Conservation (phyloP, 2,329 filamentous ascomycete species). For the Trichocomaceae sp. region DNA sequence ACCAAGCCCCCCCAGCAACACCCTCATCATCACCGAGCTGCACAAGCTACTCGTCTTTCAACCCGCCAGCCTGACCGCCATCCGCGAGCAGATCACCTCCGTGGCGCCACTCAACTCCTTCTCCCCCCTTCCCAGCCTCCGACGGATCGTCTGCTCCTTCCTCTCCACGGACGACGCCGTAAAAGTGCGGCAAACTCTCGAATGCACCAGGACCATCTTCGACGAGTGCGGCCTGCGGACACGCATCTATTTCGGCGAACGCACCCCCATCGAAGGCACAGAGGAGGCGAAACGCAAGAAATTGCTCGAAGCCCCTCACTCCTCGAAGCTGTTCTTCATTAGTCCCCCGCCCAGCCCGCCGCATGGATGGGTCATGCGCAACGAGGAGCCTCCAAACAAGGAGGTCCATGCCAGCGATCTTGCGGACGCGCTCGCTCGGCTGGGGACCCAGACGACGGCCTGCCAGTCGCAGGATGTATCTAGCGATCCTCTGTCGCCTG, state of each 20-base stretch:
- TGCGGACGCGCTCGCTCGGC: constrained; percentile 48
- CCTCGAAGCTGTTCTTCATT: constrained; percentile 61
- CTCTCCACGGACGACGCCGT: constrained; percentile 37
- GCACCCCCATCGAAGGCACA: constrained; percentile 40
- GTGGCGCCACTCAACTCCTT: constrained; percentile 44
- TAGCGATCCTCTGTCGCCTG: constrained; percentile 28
- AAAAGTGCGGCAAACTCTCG: constrained; percentile 38
- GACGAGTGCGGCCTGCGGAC: constrained; percentile 23
- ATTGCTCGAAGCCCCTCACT: constrained; percentile 51
- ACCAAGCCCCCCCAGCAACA: constrained; percentile 45
- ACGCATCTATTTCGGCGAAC: constrained; percentile 49
- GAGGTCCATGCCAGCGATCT: constrained; percentile 59
- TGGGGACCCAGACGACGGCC: constrained; percentile 36
- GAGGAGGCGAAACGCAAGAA: constrained; percentile 30
- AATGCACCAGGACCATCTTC: constrained; percentile 16
- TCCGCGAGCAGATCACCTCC: constrained; percentile 38
- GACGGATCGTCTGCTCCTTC: constrained; percentile 47
- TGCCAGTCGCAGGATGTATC: constrained; percentile 7
- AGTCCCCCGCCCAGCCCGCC: constrained; percentile 57
- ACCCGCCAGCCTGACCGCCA: constrained; percentile 36
- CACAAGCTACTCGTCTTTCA: constrained; percentile 43
- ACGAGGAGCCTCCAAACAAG: constrained; percentile 60
- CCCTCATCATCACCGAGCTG: constrained; percentile 46
- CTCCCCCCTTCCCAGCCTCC: constrained; percentile 45
- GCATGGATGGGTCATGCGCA: constrained; percentile 58